Evolutionary conservation across 1,139 yeast species (phyloP).

Genomic region (Geotrichum carabidarum): DNA sequence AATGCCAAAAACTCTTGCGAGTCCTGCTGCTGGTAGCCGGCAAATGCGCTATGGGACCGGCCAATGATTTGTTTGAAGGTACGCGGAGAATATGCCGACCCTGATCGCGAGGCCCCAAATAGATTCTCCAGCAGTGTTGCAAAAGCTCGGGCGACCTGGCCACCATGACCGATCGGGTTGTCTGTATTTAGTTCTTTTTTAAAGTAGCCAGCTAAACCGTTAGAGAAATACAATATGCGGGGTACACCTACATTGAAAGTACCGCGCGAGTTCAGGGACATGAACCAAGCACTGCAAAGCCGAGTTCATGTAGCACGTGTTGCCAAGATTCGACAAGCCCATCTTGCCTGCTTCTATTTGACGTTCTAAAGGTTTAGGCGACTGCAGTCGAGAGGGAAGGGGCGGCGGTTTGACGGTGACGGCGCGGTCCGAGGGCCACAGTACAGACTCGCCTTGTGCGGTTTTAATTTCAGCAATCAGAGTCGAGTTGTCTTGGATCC

Average conservation of each 20-base stretch:
- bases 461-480: constrained; percentile 13
- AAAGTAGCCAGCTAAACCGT: constrained; percentile 48
- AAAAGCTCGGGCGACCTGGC: constrained; percentile 41
- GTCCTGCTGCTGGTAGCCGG: constrained; percentile 89
- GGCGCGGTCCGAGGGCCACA: constrained; percentile 14
- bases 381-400: constrained; percentile 1
- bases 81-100: constrained; percentile 49
- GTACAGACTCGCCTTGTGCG: background rate
- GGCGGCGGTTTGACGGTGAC: background rate
- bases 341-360: constrained; percentile 40
- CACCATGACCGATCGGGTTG: constrained; percentile 83
- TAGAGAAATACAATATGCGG: background rate
- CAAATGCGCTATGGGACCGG: constrained; percentile 70
- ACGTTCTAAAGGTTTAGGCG: background rate
- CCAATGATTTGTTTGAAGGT: constrained; percentile 80
- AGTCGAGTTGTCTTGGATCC: constrained; percentile 1
- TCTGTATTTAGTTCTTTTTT: constrained; percentile 61
- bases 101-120: constrained; percentile 8
- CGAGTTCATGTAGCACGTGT: constrained; percentile 95
- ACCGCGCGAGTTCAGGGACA: constrained; percentile 74
- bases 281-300: constrained; percentile 89
- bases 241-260: constrained; percentile 44
- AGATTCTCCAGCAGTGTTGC: constrained; percentile 13
- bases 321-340: constrained; percentile 82
- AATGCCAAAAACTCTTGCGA: constrained; percentile 92